Percentiles rank a stretch among this genome's conserved stretches.
Evolutionary conservation across 2,329 filamentous ascomycete genomes (phyloP).

Genomic region (Trichoderma endophyticum): DNA sequence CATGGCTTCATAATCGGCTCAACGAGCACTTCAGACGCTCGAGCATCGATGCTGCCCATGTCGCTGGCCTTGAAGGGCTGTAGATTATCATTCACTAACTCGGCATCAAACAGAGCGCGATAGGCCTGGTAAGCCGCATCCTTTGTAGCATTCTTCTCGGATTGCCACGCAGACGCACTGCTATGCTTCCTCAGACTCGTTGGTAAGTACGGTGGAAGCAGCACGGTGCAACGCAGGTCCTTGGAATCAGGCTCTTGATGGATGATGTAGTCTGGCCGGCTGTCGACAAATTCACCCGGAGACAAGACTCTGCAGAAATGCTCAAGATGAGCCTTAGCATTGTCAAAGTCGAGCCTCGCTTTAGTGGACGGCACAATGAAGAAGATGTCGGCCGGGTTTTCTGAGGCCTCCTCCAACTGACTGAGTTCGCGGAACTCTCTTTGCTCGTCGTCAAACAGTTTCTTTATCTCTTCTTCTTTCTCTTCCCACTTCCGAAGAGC

Average conservation of each 20-base stretch:
- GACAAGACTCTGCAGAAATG: slow-evolving; percentile 73
- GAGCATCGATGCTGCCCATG: slow-evolving; percentile 38
- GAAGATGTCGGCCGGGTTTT: slow-evolving; percentile 24
- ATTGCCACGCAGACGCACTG: slow-evolving; percentile 54
- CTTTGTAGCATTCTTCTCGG: slow-evolving; percentile 68
- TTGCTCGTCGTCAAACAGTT: slow-evolving; percentile 63
- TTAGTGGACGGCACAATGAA: slow-evolving; percentile 45
- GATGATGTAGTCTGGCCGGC: slow-evolving; percentile 65
- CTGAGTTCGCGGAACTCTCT: slow-evolving; percentile 47
- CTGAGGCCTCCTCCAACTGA: slow-evolving; percentile 51
- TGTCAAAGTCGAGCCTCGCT: slow-evolving; percentile 68
- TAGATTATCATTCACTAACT: slow-evolving; percentile 73
- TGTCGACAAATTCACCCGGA: slow-evolving; percentile 57
- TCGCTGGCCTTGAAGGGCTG: slow-evolving; percentile 56
- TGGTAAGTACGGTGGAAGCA: slow-evolving; percentile 70
- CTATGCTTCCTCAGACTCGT: slow-evolving; percentile 29
- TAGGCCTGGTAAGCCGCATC: slow-evolving; percentile 86
- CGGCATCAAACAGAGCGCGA: slow-evolving; percentile 62
- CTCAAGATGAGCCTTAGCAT: slow-evolving; percentile 71
- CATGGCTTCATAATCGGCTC: slow-evolving; percentile 46
- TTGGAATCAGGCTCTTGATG: slow-evolving; percentile 32
- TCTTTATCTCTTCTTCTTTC: slow-evolving; percentile 71
- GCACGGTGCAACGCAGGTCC: slow-evolving; percentile 56
- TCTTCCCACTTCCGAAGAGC: slow-evolving; percentile 53
- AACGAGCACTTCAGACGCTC: slow-evolving; percentile 35